These are phyloP conservation scores for Solanum sitiens DNA, from an alignment of 257 asterid genomes.

Conservation along the genomic window DNA sequence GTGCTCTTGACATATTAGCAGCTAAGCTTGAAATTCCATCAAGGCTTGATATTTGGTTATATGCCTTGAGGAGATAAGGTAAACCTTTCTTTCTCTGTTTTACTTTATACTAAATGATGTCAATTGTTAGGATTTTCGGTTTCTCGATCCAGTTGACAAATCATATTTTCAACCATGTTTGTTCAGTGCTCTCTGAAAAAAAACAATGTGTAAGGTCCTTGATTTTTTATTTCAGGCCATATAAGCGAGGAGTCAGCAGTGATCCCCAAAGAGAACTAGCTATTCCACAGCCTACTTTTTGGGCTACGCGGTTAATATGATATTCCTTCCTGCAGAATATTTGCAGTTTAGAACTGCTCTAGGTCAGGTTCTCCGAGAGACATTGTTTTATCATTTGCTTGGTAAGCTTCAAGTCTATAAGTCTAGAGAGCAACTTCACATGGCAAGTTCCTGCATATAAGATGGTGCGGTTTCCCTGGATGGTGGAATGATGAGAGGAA, in stretches of 20 bases:
- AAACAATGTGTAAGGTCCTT: not conserved
- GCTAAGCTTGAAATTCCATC: constrained; percentile 12
- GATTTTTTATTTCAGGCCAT: constrained; percentile 19
- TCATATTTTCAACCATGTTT: not conserved
- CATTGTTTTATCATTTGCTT: constrained; percentile 43
- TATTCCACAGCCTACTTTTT: constrained; percentile 25
- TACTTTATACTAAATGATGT: not conserved
- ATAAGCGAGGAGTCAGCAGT: not conserved
- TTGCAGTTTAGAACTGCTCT: constrained; percentile 18
- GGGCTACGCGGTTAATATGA: constrained; percentile 49
- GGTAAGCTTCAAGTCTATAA: constrained; percentile 59
- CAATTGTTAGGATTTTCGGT: not conserved
- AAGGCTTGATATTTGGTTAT: constrained; percentile 20
- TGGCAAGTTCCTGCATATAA: constrained; percentile 36
- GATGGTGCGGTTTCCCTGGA: constrained; percentile 54
- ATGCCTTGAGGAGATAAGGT: constrained; percentile 58
- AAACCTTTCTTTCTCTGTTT: not conserved
- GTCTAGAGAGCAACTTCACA: constrained; percentile 26
- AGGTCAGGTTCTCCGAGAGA: constrained; percentile 44
- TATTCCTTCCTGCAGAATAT: constrained; percentile 13
- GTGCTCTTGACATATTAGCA: constrained; percentile 19
- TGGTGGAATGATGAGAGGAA: constrained; percentile 46
- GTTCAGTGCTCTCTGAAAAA: not conserved
- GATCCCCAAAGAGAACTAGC: constrained; percentile 22
- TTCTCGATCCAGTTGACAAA: not conserved